Conservation (phyloP, 2,329 filamentous ascomycete genomes). For the Lithohypha guttulata region DNA sequence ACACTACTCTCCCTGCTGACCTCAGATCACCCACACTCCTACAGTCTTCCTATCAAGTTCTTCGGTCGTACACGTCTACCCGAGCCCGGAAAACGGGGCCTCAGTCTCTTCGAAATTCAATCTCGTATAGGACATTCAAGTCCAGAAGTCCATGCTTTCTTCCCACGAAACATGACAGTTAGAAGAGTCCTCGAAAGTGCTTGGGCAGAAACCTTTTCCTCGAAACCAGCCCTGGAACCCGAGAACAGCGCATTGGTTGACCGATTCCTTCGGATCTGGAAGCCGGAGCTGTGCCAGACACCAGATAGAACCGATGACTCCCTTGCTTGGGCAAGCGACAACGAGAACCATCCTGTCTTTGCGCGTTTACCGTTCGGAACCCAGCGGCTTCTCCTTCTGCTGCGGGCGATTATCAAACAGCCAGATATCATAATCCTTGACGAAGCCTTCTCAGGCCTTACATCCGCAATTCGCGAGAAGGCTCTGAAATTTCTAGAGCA, state of each 20-base stretch:
- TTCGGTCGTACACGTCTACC: slow-evolving; percentile 77
- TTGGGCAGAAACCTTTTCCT: slow-evolving; percentile 78
- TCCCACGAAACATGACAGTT: slow-evolving; percentile 66
- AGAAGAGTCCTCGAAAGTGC: slow-evolving; percentile 70
- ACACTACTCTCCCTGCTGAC: slow-evolving; percentile 86
- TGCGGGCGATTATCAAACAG: slow-evolving; percentile 68
- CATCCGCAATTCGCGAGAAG: slow-evolving; percentile 70
- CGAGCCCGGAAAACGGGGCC: slow-evolving; percentile 56
- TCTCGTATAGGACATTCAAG: slow-evolving; percentile 82
- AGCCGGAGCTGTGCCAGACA: slow-evolving; percentile 60
- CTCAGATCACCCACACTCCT: slow-evolving; percentile 91
- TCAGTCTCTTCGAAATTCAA: slow-evolving; percentile 90
- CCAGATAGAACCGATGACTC: background rate
- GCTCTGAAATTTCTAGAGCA: slow-evolving; percentile 69
- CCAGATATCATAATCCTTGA: slow-evolving; percentile 77
- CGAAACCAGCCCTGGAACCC: slow-evolving; percentile 53
- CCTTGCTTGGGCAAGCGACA: slow-evolving; percentile 19
- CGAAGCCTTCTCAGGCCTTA: slow-evolving; percentile 80
- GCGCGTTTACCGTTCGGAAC: slow-evolving; percentile 67
- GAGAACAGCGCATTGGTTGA: slow-evolving; percentile 52
- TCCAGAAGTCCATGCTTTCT: slow-evolving; percentile 87
- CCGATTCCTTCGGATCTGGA: slow-evolving; percentile 65
- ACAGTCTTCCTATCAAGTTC: slow-evolving; percentile 73
- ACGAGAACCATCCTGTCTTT: slow-evolving; percentile 39
- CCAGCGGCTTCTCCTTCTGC: slow-evolving; percentile 75